Evolutionary conservation across 371 early-diverging fungal species (phyloP), one percentile per base, ranked within the genome.

Genomic region (Rhizopus sp.): DNA sequence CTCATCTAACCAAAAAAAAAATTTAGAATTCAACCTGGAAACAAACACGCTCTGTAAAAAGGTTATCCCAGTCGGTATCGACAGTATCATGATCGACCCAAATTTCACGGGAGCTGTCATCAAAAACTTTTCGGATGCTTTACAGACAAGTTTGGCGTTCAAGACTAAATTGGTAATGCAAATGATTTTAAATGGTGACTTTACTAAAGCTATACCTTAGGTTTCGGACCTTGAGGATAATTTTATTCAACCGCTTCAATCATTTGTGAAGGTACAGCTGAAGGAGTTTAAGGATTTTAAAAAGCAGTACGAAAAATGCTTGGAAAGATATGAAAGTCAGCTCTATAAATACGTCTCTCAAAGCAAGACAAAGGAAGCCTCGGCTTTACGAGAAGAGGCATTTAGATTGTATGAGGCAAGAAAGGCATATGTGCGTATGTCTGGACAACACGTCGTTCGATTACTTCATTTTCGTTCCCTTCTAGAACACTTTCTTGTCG

Each of bases 251-350:
- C 87, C 86, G n/a, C 66, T 86, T 17, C 76, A 81, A 34, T 70
- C 80, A 15, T 87, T 84, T 64, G 68, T 87, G 15, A 81, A 83
- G 52, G 84, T 81, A 0, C 83, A 87, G 23, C 61, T 89, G 44
- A 84, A 76, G 44, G 86, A 84, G 23, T 79, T 87, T 53, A 82
- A 83, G 70, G 85, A 87, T 4, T 70, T 80, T 33, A 77, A 78
- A 50, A 81, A 75, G 55, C 59, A 64, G 30, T 79, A 69, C 61
- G 83, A 85, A 48, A 77, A 77, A 50, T 63, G 70, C 9, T 59
- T 78, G 47, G 85, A 87, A 49, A 63, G 66, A 35, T 87, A 86
- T 58, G 89, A 88, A 62, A 65, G 68, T n/a, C 82, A 84, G 12
- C 58, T 84, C 4, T 66, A 69, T 8, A 83, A 78, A 65, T 84